A percentile compares a stretch with the other conserved stretches of the same genome.
Evolutionary conservation across 768 basidiomycete species (phyloP).

Genomic region (Mycena sanguinolenta): DNA sequence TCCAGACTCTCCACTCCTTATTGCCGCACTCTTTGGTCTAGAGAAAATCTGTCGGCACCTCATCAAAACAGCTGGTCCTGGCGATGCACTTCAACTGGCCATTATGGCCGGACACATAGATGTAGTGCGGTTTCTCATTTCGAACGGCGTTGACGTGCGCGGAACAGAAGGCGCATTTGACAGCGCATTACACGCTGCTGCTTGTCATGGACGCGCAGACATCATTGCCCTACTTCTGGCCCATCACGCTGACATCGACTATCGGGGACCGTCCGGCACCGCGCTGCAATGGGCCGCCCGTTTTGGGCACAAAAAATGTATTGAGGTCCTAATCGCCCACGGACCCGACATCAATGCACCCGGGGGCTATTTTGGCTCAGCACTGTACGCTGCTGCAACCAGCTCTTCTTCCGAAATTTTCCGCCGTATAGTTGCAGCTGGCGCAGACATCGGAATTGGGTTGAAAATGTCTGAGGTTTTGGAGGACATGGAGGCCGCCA

Average conservation of each 20-base stretch:
- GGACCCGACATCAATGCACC: not conserved
- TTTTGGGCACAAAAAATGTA: not conserved
- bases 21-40: conserved; percentile 3
- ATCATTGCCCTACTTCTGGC: not conserved
- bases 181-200: not conserved
- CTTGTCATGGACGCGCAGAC: not conserved
- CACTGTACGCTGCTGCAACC: not conserved
- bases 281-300: not conserved
- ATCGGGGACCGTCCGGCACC: not conserved
- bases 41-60: not conserved
- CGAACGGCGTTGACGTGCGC: not conserved
- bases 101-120: not conserved
- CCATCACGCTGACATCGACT: not conserved
- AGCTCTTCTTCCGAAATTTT: not conserved
- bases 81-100: not conserved
- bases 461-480: too few species aligned
- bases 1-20: not conserved
- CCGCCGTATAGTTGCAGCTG: not conserved
- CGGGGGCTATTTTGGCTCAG: not conserved
- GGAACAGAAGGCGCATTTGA: not conserved
- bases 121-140: not conserved
- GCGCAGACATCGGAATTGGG: too few species aligned
- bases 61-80: not conserved
- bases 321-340: not conserved
- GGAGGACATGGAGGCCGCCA: too few species aligned